Base-by-base conservation (phyloP, 768 basidiomycete species). In the Trametes punicea region DNA sequence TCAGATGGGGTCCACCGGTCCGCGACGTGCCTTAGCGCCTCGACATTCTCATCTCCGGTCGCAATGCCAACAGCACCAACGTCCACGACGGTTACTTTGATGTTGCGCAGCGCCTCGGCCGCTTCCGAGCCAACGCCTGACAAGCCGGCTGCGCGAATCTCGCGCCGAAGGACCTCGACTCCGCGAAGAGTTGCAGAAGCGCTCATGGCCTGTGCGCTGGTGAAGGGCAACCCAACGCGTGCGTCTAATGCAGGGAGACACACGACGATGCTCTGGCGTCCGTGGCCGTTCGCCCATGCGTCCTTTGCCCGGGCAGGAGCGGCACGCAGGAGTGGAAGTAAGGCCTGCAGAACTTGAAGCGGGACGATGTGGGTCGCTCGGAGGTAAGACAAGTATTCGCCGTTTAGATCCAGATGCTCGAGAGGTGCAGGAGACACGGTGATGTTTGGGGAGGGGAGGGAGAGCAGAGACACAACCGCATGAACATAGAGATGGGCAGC, bases 1-100 rank as follows among this genome's bases (percentile, higher is more conserved):
- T 91, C 89, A 6, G 86, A 83, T 7, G 82, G 76, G 6, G 81
- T 89, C 90, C 90, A 92, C 38, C 77, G 77, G 55, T 83, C 81
- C 78, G 84, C 88, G 2, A 80, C 44, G 31, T 55, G 40, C 48
- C 75, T 74, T 29, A 75, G 66, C 36, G 72, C 75, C 40, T 70
- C 68, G 16, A 69, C 62, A 20, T 64, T 27, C 33, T 51, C 51
- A 34, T 50, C 36, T 40, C 44, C n/a, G 33, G 50, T 39, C 42
- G 66, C 54, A 61, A 61, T 13, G 49, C 46, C 73, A 51, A 88
- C 76, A 5, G 75, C 67, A 23, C 91, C 91, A 31, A 93, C 87
- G 66, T 93, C 90, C 4, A 87, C 79, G 9, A 83, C 76, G 59
- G 89, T 81, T 16, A 92, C 77, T 60, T 81, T 79, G 67, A 90